Conservation (phyloP, 2,329 filamentous ascomycete genomes). For the Chrysoporthe deuterocubensis region DNA sequence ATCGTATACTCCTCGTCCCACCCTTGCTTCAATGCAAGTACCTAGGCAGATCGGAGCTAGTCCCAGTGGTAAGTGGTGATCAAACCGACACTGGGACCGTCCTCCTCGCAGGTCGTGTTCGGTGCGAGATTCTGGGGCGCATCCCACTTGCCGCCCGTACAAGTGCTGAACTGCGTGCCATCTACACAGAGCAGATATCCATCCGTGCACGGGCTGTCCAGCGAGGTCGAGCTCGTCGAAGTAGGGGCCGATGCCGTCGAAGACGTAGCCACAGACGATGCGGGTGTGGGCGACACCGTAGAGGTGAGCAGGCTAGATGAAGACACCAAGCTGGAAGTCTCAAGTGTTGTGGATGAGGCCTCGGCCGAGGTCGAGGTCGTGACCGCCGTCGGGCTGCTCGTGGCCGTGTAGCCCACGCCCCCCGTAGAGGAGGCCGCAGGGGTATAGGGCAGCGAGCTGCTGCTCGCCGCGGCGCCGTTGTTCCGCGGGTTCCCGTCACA, state of each 20-base stretch:
- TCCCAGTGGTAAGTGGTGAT: conserved; percentile 11
- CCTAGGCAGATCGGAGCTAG: not conserved
- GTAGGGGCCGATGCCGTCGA: conserved; percentile 3
- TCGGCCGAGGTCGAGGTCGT: not conserved
- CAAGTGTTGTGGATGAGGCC: not conserved
- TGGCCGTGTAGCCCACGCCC: not conserved
- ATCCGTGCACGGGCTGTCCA: conserved; percentile 18
- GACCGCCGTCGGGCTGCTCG: not conserved
- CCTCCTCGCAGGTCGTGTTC: conserved; percentile 17
- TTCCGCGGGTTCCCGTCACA: conserved; percentile 39
- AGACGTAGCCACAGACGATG: not conserved
- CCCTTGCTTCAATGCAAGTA: not conserved
- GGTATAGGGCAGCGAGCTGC: not conserved
- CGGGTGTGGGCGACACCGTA: not conserved
- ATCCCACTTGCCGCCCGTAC: conserved; percentile 24
- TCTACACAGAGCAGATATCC: conserved; percentile 23
- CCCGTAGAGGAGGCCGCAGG: not conserved
- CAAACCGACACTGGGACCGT: conserved; percentile 16
- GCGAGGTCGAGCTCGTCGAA: not conserved
- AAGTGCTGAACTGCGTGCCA: conserved; percentile 22
- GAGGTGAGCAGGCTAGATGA: not conserved
- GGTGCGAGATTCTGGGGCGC: conserved; percentile 19
- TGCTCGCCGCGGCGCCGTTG: not conserved
- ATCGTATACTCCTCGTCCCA: no score
- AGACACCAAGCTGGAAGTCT: not conserved